Evolutionary conservation across 768 basidiomycete genomes (phyloP).

Genomic region (Galerina sulciceps): DNA sequence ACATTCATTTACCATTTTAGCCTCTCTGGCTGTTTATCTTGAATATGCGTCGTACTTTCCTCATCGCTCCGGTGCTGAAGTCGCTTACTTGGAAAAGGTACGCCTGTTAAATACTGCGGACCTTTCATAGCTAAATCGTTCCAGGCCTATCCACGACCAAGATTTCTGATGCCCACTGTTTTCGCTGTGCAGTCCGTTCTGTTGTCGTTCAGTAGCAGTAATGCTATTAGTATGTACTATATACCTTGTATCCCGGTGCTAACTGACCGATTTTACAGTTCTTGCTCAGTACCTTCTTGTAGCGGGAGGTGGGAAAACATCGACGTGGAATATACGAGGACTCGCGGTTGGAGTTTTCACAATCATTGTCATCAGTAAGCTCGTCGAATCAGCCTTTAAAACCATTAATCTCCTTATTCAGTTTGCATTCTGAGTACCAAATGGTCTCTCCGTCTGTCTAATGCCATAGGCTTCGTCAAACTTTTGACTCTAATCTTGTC

Average conservation of each 20-base stretch:
- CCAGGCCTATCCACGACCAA: constrained; percentile 46
- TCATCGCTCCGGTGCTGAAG: constrained; percentile 51
- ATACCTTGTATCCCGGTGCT: not conserved
- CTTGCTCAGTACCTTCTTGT: constrained; percentile 40
- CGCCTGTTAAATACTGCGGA: not conserved
- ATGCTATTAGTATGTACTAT: constrained; percentile 35
- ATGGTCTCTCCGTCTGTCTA: constrained; percentile 42
- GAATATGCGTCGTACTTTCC: constrained; percentile 54
- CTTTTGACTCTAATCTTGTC: constrained; percentile 35
- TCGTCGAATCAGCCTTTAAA: not conserved
- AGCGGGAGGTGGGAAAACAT: constrained; percentile 30
- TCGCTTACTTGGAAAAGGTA: constrained; percentile 50
- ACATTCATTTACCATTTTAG: constrained; percentile 16
- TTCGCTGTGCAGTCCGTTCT: constrained; percentile 47
- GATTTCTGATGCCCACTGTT: constrained; percentile 43
- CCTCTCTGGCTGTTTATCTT: constrained; percentile 41
- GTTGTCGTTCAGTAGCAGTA: constrained; percentile 40
- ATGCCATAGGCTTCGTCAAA: constrained; percentile 37
- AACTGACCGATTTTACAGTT: constrained; percentile 19
- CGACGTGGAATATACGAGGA: constrained; percentile 38
- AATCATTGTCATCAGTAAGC: constrained; percentile 32
- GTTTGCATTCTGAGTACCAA: constrained; percentile 38
- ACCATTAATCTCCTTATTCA: constrained; percentile 7
- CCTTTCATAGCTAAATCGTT: constrained; percentile 2
- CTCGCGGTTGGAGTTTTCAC: constrained; percentile 38